A percentile compares a stretch with the other conserved stretches of the same genome.
These are phyloP conservation scores for Cyclostephanos invisitatus DNA, from an alignment of 108 stramenopile species.

Conservation along the genomic window DNA sequence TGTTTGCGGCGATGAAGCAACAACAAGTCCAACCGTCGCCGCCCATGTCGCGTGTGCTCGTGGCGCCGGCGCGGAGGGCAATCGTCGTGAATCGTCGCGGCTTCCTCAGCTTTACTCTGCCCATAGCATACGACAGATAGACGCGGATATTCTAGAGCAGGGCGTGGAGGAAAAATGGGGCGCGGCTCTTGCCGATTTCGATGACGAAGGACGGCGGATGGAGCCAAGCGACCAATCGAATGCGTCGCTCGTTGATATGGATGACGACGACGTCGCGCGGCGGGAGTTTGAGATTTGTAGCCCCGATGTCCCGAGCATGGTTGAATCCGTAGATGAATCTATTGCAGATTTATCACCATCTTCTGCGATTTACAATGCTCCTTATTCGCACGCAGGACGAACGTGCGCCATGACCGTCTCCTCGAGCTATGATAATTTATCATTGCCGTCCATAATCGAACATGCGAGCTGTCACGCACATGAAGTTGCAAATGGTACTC, in stretches of 20 bases:
- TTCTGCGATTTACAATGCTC: neutral
- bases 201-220: slow-evolving; percentile 29
- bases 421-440: slow-evolving; percentile 11
- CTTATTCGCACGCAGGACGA: neutral
- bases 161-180: slow-evolving; percentile 42
- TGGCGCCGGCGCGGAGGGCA: neutral
- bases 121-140: slow-evolving; percentile 28
- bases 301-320: neutral
- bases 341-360: neutral
- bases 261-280: neutral
- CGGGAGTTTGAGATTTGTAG: neutral
- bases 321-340: slow-evolving; percentile 3
- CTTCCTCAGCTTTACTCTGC: slow-evolving; percentile 5
- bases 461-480: slow-evolving; percentile 16
- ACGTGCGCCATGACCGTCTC: neutral
- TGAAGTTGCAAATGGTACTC: neutral
- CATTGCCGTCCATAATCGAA: slow-evolving; percentile 29
- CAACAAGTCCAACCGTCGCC: neutral
- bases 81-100: slow-evolving; percentile 1
- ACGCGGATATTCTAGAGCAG: slow-evolving; percentile 48
- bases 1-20: neutral
- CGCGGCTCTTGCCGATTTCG: slow-evolving; percentile 34
- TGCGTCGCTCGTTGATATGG: slow-evolving; percentile 13
- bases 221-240: slow-evolving; percentile 17
- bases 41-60: neutral